Conservation (phyloP, 2,329 filamentous ascomycete genomes). For the Phaeophleospora eucalypticola region DNA sequence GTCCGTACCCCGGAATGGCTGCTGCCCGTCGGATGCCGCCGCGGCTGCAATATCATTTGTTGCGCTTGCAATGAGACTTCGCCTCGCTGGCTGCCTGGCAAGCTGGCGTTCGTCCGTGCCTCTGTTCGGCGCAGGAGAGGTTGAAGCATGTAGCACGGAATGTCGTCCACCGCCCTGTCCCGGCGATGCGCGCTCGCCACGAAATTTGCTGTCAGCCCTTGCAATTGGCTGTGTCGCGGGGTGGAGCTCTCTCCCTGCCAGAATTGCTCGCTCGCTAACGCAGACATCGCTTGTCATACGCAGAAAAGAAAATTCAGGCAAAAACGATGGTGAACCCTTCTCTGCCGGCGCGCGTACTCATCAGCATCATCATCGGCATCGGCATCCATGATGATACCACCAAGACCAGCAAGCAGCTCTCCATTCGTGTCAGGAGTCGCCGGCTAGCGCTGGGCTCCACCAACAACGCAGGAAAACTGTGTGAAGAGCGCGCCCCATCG, state of each 20-base stretch:
- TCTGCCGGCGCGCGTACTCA: constrained; percentile 8
- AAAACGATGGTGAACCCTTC: constrained; percentile 10
- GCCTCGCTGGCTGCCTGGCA: background rate
- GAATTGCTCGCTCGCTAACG: background rate
- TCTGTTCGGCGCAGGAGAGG: background rate
- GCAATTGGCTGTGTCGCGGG: background rate
- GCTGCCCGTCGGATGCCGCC: background rate
- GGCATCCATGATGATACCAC: constrained; percentile 2
- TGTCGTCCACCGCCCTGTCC: no score
- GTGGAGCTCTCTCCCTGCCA: background rate
- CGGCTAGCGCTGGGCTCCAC: background rate
- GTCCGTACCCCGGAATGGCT: background rate
- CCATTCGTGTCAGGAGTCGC: constrained; percentile 5
- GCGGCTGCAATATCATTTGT: background rate
- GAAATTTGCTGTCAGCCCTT: no score
- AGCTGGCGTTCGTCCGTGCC: background rate
- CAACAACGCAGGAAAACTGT: constrained; percentile 6
- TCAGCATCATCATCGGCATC: constrained; percentile 4
- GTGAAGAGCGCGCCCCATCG: constrained; percentile 13
- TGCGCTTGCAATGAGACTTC: background rate
- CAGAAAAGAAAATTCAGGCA: constrained; percentile 13
- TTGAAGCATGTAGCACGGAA: constrained; percentile 9
- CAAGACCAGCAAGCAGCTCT: background rate
- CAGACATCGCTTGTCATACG: constrained; percentile 4
- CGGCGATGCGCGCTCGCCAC: constrained; percentile 2